Evolutionary conservation across 768 basidiomycete species (phyloP).

Genomic region (Lentinus tigrinus): DNA sequence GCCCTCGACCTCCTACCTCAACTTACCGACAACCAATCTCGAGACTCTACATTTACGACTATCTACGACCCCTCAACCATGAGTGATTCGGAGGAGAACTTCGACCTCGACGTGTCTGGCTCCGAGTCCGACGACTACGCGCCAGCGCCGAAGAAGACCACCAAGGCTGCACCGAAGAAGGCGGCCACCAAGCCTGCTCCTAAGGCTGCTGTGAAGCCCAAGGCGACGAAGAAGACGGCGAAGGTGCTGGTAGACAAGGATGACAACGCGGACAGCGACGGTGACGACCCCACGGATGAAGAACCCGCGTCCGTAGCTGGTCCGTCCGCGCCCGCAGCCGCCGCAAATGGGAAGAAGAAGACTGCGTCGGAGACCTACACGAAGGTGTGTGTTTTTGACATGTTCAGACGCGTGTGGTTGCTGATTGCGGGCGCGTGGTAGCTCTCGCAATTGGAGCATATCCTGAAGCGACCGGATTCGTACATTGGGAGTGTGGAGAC

Average conservation of each 20-base stretch:
- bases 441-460: constrained; percentile 95
- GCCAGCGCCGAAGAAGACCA: constrained; percentile 52
- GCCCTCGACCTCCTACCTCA: not conserved
- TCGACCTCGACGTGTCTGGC: constrained; percentile 53
- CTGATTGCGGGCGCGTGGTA: constrained; percentile 32
- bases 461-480: constrained; percentile 86
- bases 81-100: constrained; percentile 79
- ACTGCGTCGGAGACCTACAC: constrained; percentile 88
- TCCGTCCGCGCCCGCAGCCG: constrained; percentile 26
- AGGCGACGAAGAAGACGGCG: constrained; percentile 68
- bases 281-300: constrained; percentile 43
- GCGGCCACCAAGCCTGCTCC: constrained; percentile 45
- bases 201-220: constrained; percentile 49
- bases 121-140: constrained; percentile 68
- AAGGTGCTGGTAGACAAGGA: constrained; percentile 64
- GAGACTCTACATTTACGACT: not conserved
- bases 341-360: constrained; percentile 65
- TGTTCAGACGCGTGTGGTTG: not conserved
- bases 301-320: constrained; percentile 35
- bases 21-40: not conserved
- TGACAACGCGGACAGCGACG: constrained; percentile 58
- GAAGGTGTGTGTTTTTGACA: constrained; percentile 62
- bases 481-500: constrained; percentile 97
- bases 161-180: constrained; percentile 30
- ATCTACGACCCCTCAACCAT: constrained; percentile 33